Percentiles rank a stretch among this genome's conserved stretches.
These are phyloP conservation scores for Mucor indicus DNA, from an alignment of 371 early-diverging fungal genomes.

Conservation along the genomic window DNA sequence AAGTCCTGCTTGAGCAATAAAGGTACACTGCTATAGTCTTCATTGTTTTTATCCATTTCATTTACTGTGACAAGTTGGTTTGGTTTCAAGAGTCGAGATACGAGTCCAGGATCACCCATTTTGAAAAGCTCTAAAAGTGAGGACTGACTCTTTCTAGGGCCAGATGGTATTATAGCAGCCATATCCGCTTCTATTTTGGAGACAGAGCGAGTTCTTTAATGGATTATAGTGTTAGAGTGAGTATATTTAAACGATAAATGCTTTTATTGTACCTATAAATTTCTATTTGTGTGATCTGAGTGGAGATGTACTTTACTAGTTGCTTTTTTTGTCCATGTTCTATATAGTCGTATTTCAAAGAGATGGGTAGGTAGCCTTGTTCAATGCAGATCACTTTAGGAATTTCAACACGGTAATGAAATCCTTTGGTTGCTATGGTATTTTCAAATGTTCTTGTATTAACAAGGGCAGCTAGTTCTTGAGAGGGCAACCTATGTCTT, in stretches of 20 bases:
- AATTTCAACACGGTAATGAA: slow-evolving; percentile 30
- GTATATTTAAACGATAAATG: too few species aligned
- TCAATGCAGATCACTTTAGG: slow-evolving; percentile 27
- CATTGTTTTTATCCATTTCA: not conserved
- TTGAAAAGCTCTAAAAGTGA: too few species aligned
- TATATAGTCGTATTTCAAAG: slow-evolving; percentile 20
- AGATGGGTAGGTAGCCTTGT: slow-evolving; percentile 23
- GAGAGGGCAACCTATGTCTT: slow-evolving; percentile 22
- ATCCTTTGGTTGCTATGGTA: slow-evolving; percentile 26
- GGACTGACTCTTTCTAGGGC: too few species aligned
- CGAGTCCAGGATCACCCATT: slow-evolving; percentile 8
- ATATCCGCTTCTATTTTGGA: slow-evolving; percentile 31
- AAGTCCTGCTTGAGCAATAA: slow-evolving; percentile 3
- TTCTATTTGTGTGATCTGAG: slow-evolving; percentile 31
- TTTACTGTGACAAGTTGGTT: slow-evolving; percentile 13
- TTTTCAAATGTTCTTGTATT: slow-evolving; percentile 22
- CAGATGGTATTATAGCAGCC: not conserved
- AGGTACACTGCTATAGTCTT: not conserved
- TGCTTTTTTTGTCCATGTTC: too few species aligned
- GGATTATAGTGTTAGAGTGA: too few species aligned
- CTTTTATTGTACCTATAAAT: slow-evolving; percentile 41
- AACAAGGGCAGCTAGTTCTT: slow-evolving; percentile 14
- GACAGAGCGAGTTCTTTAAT: slow-evolving; percentile 25
- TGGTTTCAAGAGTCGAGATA: slow-evolving; percentile 18
- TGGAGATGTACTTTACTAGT: slow-evolving; percentile 18